Base-by-base conservation (phyloP, 1,284 basidiomycete genomes). In the Fistulinella staudtii region DNA sequence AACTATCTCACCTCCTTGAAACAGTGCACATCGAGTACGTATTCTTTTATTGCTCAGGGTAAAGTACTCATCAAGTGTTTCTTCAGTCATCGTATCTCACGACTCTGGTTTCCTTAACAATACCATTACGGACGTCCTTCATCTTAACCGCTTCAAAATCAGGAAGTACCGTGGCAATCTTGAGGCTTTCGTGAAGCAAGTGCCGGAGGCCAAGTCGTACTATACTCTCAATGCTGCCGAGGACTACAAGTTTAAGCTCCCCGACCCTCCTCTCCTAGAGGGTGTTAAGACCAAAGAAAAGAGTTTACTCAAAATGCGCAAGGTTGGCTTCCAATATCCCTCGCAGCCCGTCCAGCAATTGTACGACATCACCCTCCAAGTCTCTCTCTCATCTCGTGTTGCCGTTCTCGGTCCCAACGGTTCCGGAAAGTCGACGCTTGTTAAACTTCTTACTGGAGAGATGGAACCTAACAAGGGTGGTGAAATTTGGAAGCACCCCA, bases 231-330 rank as follows among this genome's bases (percentile, higher is more conserved):
- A 93, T 74, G 87, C 93, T 52, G 77, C 85, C 55, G 89, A 94
- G 75, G 89, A 96, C 79, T 93, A 95, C 87, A 85, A 83, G 73
- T 97, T 95, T 84, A 93, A 93, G 79, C 83, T 95, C 60, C 91
- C 93, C 49, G 85, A 92, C 65, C 94, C 93, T 45, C 93, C 94
- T 67, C 83, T 97, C 54, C 87, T 97, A 53, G 93, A 97, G 56
- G 94, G 93, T 88, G 93, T 97, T 76, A 97, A 97, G 88, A 98
- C 94, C 67, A 97, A 98, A 82, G 93, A 97, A 76, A 97, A 96
- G 83, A 84, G 83, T 56, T 75, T 97, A 59, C 75, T 97, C 62
- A 97, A 98, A 82, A 96, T 98, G 93, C 88, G 92, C 67, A 89
- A 92, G 70, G 93, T 95, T 60, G 89, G 88, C 61, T 98, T 93